A percentile compares a stretch with the other conserved stretches of the same genome.
Conservation (phyloP, 2,329 filamentous ascomycete genomes). For the Arthrobotrys sphaeroides region DNA sequence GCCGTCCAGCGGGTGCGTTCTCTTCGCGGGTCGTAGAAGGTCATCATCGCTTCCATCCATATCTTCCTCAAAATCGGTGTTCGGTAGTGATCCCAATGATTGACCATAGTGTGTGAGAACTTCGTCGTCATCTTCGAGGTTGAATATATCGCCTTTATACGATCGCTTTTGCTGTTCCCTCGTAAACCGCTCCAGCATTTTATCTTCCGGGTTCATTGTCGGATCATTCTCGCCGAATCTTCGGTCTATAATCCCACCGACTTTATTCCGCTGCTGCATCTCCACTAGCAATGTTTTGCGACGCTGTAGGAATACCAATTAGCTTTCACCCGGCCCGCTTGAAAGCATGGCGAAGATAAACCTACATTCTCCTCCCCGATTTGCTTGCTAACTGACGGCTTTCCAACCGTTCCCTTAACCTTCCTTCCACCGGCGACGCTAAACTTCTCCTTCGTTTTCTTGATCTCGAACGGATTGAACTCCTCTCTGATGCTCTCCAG, state of each 20-base stretch:
- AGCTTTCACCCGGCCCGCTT: neutral
- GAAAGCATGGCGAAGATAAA: constrained; percentile 36
- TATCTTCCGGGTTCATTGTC: constrained; percentile 90
- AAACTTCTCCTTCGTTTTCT: constrained; percentile 62
- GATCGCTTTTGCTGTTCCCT: constrained; percentile 76
- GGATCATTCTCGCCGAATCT: constrained; percentile 96
- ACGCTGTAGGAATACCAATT: constrained; percentile 66
- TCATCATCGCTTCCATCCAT: constrained; percentile 70
- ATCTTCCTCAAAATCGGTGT: constrained; percentile 84
- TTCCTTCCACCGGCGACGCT: constrained; percentile 61
- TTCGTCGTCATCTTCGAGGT: constrained; percentile 83
- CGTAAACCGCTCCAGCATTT: constrained; percentile 89
- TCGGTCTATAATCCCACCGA: constrained; percentile 89
- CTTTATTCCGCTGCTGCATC: constrained; percentile 87
- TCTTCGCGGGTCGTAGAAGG: constrained; percentile 66
- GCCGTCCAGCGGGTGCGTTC: constrained; percentile 65
- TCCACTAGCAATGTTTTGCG: constrained; percentile 86
- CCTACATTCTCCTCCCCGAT: constrained; percentile 82
- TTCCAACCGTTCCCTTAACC: constrained; percentile 67
- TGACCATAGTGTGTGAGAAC: constrained; percentile 85
- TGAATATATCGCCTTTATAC: constrained; percentile 76
- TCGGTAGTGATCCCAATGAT: constrained; percentile 69
- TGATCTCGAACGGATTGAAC: constrained; percentile 98
- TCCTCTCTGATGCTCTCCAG: constrained; percentile 88
- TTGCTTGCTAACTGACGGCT: constrained; percentile 85